phyloP scores from a whole-genome alignment of 331 rosid genomes.

The Malus hybrid region DNA sequence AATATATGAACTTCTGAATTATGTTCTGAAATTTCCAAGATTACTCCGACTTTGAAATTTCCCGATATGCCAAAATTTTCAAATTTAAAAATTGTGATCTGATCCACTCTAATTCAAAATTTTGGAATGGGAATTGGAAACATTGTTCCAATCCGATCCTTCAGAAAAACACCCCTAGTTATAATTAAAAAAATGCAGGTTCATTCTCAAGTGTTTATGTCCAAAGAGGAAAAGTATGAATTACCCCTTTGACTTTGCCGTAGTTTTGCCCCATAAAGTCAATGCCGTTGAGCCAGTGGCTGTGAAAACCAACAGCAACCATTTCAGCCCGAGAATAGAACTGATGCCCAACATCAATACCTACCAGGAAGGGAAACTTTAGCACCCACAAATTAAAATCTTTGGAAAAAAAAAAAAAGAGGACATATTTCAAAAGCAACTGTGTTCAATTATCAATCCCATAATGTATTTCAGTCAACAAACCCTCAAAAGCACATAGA shows the following conservation, averaged over 20 bases:
- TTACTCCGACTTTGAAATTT: too few relatives aligned
- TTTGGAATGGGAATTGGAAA: too few relatives aligned
- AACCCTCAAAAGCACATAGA: not conserved
- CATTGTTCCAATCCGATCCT: too few relatives aligned
- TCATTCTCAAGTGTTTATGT: not conserved
- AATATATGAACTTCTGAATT: too few relatives aligned
- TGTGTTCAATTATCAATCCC: not conserved
- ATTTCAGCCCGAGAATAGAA: conserved; percentile 97
- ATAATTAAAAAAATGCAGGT: not conserved
- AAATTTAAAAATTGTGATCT: too few relatives aligned
- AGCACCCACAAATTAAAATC: conserved; percentile 6
- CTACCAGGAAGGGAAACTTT: conserved; percentile 35
- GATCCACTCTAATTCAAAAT: too few relatives aligned
- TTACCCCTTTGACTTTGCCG: conserved; percentile 50
- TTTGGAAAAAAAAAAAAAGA: not conserved
- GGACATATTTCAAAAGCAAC: not conserved
- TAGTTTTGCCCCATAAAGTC: conserved; percentile 69
- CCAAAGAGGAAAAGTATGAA: conserved; percentile 4
- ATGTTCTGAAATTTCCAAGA: too few relatives aligned
- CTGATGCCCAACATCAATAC: conserved; percentile 82
- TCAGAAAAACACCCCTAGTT: too few relatives aligned
- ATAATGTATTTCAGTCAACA: not conserved
- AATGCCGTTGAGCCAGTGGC: conserved; percentile 95
- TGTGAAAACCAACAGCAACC: conserved; percentile 92
- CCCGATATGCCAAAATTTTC: too few relatives aligned